A percentile compares a stretch with the other conserved stretches of the same genome.
These are phyloP conservation scores for Prunella vulgaris DNA, from an alignment of 257 asterid genomes.

Conservation along the genomic window DNA sequence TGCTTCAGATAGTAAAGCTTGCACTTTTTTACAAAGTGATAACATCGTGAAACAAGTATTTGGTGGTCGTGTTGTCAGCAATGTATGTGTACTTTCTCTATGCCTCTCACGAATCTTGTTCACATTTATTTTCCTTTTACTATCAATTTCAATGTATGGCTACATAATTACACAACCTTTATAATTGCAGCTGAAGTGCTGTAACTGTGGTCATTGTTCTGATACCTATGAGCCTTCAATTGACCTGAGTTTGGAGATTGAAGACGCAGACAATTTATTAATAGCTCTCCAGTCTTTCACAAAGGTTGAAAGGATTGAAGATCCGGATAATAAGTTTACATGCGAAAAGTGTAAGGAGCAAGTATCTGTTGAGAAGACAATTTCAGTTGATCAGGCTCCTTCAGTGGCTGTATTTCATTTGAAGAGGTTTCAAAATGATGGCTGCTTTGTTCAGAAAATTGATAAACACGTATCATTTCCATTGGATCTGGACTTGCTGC, in stretches of 20 bases:
- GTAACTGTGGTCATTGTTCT: slow-evolving; percentile 80
- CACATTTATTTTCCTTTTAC: not conserved
- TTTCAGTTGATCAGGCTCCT: slow-evolving; percentile 64
- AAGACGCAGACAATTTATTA: slow-evolving; percentile 48
- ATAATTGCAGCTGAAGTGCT: slow-evolving; percentile 71
- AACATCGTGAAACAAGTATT: slow-evolving; percentile 64
- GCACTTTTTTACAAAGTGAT: slow-evolving; percentile 25
- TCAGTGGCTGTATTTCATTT: slow-evolving; percentile 70
- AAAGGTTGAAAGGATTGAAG: slow-evolving; percentile 79
- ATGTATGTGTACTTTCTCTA: slow-evolving; percentile 37
- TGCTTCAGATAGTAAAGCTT: not conserved
- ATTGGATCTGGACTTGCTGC: slow-evolving; percentile 57
- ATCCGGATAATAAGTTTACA: slow-evolving; percentile 65
- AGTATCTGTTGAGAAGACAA: slow-evolving; percentile 75
- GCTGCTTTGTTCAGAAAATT: slow-evolving; percentile 69
- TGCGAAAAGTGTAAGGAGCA: slow-evolving; percentile 80
- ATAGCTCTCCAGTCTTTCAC: slow-evolving; percentile 85
- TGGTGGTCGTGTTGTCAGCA: slow-evolving; percentile 81
- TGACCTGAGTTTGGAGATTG: slow-evolving; percentile 91
- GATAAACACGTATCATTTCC: slow-evolving; percentile 79
- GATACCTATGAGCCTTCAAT: slow-evolving; percentile 77
- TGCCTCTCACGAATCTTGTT: not conserved
- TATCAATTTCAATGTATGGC: not conserved
- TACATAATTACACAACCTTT: not conserved
- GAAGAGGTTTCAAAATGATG: slow-evolving; percentile 88